These are phyloP conservation scores for Colletotrichum sp. DNA, from an alignment of 2,329 filamentous ascomycete genomes.

Conservation along the genomic window DNA sequence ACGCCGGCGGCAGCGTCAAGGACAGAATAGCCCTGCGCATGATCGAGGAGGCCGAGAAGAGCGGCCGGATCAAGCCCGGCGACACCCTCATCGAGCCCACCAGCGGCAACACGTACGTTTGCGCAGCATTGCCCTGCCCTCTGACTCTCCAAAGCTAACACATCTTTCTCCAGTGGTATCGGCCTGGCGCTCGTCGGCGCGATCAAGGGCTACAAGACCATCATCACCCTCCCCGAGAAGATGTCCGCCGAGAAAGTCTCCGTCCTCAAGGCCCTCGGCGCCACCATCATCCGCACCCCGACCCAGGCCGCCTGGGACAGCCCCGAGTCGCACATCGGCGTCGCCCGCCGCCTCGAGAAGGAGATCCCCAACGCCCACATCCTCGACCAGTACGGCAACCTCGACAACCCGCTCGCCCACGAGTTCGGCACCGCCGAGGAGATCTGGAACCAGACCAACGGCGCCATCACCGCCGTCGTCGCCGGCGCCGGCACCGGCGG, in stretches of 20 bases:
- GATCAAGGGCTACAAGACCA: slow-evolving; percentile 97
- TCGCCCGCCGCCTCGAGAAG: slow-evolving; percentile 87
- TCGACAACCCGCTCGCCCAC: slow-evolving; percentile 91
- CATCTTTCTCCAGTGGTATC: slow-evolving; percentile 66
- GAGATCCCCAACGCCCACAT: slow-evolving; percentile 98
- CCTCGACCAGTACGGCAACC: slow-evolving; percentile 92
- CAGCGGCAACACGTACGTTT: slow-evolving; percentile 82
- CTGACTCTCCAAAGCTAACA: slow-evolving; percentile 19
- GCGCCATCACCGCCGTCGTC: slow-evolving; percentile 81
- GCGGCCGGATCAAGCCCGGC: slow-evolving; percentile 92
- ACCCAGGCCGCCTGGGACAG: slow-evolving; percentile 94
- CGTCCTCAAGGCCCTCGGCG: slow-evolving; percentile 89
- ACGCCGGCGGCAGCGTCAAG: slow-evolving; percentile 92
- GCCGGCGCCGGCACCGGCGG: slow-evolving; percentile 95
- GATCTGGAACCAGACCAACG: slow-evolving; percentile 90
- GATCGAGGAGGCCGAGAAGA: slow-evolving; percentile 93
- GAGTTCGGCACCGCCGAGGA: slow-evolving; percentile 95
- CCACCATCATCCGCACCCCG: slow-evolving; percentile 96
- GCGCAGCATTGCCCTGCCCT: not conserved
- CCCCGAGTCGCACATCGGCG: slow-evolving; percentile 96
- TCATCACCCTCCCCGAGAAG: slow-evolving; percentile 98
- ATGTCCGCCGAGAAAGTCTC: slow-evolving; percentile 99
- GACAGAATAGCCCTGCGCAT: slow-evolving; percentile 96
- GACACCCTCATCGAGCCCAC: slow-evolving; percentile 98
- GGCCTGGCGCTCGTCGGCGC: slow-evolving; percentile 92